Base-by-base conservation (phyloP, 495 filamentous ascomycete species). In the Aspergillus hancockii region DNA sequence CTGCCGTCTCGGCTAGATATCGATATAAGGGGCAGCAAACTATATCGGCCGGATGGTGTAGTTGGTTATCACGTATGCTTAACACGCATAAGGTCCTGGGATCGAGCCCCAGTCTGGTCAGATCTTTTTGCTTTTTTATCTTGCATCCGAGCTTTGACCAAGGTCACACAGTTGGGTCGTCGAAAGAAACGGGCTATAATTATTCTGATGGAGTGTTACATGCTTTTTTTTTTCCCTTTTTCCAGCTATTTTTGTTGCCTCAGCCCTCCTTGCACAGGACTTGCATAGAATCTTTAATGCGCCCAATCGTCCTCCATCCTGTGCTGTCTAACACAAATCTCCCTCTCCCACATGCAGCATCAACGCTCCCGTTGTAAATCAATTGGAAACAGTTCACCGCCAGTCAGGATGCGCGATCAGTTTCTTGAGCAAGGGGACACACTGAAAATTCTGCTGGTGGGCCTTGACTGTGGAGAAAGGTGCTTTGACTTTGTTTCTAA, bases 361-460 rank as follows among this genome's bases (percentile, higher is more conserved):
- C 14, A 18, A 9, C 36, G 13, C 6, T 51, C 25, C 7, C 13
- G 8, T 28, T 21, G 21, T 28, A 2, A 31, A 13, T n/a, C 10
- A 51, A 14, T 28, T 23, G n/a, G 19, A 32, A 28, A 51, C 49
- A 51, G 28, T 25, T 38, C 43, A 40, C 51, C 32, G 38, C 22
- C 51, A 53, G 8, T 13, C 19, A 40, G 32, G n/a, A n/a, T 28
- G 54, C 57, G 25, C 49, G 57, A 59, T 59, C 57, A 19, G 22
- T 49, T 60, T 56, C 47, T 23, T 45, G 54, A 58, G 62, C 58
- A 64, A 64, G 62, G 62, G 58, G 14, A 28, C 25, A 19, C 31
- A 19, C 55, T 60, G 62, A 64, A 64, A 64, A 64, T 52, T 64
- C 62, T 64, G 62, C 18, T 59, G 51, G 62, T 61, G 62, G 58